A percentile compares a stretch with the other conserved stretches of the same genome.
Conservation (phyloP, 441 rosid genomes). For the Pelargonium cotyledonis region DNA sequence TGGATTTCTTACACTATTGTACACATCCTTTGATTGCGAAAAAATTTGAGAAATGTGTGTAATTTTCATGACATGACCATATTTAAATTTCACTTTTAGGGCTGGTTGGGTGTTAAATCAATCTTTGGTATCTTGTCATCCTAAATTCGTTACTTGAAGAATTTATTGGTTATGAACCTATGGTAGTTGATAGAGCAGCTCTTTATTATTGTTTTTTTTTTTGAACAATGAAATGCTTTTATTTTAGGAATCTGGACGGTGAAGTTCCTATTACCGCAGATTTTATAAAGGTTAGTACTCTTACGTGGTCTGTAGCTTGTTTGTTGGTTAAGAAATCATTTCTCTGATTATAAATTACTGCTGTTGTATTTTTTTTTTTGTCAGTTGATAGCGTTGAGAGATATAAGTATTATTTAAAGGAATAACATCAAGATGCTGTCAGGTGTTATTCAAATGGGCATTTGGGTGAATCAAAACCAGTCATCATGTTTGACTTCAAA, state of each 20-base stretch:
- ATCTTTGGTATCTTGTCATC: background rate
- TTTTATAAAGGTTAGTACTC: conserved; percentile 7
- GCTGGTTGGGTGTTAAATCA: background rate
- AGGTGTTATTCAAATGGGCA: background rate
- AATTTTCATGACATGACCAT: background rate
- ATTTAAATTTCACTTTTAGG: background rate
- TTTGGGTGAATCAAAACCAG: background rate
- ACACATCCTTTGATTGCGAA: background rate
- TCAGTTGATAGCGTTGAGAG: background rate
- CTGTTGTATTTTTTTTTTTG: too few relatives aligned
- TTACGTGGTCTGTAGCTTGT: background rate
- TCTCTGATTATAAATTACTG: background rate
- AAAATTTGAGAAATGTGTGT: background rate
- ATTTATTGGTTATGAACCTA: background rate
- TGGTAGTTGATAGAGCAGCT: background rate
- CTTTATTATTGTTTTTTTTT: background rate
- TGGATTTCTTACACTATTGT: background rate
- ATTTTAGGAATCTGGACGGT: conserved; percentile 4
- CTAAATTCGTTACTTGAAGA: background rate
- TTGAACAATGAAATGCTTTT: background rate
- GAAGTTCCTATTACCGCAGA: conserved; percentile 6
- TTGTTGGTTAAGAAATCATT: background rate
- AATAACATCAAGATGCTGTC: background rate
- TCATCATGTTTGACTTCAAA: background rate
- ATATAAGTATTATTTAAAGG: background rate